Percentiles rank a stretch among this genome's conserved stretches.
Evolutionary conservation across 331 rosid species (phyloP).

Genomic region (Quercus lobata): DNA sequence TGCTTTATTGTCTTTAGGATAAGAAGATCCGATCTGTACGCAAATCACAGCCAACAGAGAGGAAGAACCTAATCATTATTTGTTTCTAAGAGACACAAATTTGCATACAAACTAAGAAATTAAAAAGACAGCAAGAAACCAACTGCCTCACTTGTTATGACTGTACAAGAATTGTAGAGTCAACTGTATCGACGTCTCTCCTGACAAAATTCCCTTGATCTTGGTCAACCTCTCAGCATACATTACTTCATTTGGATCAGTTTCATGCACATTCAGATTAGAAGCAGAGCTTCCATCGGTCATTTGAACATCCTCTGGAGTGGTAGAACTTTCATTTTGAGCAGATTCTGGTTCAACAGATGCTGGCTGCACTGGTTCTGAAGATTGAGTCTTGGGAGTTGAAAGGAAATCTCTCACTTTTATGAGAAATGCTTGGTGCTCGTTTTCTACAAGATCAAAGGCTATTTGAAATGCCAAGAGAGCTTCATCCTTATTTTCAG

Average conservation of each 20-base stretch:
- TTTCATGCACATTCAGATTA: constrained; percentile 36
- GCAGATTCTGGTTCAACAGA: constrained; percentile 48
- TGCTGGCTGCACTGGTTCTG: constrained; percentile 49
- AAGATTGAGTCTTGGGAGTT: constrained; percentile 50
- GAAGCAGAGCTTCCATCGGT: constrained; percentile 51
- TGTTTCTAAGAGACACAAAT: constrained; percentile 2
- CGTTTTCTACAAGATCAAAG: constrained; percentile 93
- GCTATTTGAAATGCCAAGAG: constrained; percentile 94
- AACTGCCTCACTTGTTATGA: constrained; percentile 85
- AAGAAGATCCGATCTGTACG: constrained; percentile 85
- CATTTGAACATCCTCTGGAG: constrained; percentile 79
- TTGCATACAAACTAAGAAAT: not conserved
- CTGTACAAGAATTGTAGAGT: constrained; percentile 92
- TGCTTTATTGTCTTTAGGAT: constrained; percentile 95
- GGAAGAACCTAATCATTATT: constrained; percentile 18
- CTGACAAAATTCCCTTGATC: constrained; percentile 88
- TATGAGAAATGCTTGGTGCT: constrained; percentile 92
- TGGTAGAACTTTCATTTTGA: constrained; percentile 47
- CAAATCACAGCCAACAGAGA: constrained; percentile 22
- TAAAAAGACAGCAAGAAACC: not conserved
- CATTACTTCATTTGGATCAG: constrained; percentile 59
- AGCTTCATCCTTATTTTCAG: constrained; percentile 88
- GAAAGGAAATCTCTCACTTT: constrained; percentile 80
- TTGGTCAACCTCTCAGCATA: constrained; percentile 80
- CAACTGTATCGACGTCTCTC: constrained; percentile 90